Evolutionary conservation across 257 asterid genomes (phyloP), one percentile per base, ranked within the genome.

Genomic region (Paulownia fortunei): DNA sequence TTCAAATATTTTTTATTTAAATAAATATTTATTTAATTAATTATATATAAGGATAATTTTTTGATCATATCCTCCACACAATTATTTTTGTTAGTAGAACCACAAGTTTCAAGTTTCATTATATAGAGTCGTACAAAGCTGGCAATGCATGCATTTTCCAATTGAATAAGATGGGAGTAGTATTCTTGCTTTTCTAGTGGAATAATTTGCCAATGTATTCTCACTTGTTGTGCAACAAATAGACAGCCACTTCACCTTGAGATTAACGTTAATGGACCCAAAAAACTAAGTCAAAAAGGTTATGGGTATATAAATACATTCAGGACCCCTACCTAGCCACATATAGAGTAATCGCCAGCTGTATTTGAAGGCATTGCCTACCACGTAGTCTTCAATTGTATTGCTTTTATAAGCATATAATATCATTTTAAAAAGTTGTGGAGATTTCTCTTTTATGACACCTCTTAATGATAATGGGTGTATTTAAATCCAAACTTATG

Each of bases 341-440:
- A n/a, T n/a, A 51, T 13, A 26, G 44, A 21, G 32, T n/a, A 46
- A 69, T 78, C 10, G 71, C 82, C 82, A 69, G 72, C 72, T 69
- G 37, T 36, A 62, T 37, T 52, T 51, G 15, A 61, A 49, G 13
- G 54, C 71, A 19, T 32, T 30, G 63, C 70, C 64, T 18, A 54
- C 79, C 83, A 72, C 79, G 54, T 79, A 70, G 9, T 24, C 24
- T 54, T 55, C 63, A 72, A 32, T 69, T 24, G 27, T 72, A 24
- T 72, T 44, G 64, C 62, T 79, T 79, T 72, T 19, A 18, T 44
- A 27, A 23, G 15, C 26, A 6, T 39, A 52, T 34, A 44, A 41
- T 73, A 79, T 65, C 79, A 72, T 79, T 70, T 73, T 79, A 10
- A 54, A 64, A 64, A 72, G 70, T 10, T 72, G 74, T 71, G 68